Base-by-base conservation (phyloP, 1,284 basidiomycete genomes). In the Athelia psychrophila region DNA sequence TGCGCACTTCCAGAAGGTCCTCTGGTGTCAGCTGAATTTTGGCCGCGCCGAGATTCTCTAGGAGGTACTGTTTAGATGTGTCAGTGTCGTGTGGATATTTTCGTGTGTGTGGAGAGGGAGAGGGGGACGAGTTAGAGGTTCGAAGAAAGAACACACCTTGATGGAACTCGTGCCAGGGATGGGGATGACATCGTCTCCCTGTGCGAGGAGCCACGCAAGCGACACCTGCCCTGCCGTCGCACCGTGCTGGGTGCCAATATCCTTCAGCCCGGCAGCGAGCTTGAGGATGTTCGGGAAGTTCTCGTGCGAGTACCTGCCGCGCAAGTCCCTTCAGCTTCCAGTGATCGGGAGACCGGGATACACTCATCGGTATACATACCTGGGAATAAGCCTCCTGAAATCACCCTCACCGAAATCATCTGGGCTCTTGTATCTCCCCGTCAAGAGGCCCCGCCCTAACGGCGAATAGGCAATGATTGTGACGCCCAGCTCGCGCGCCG, bases 271-370 rank as follows among this genome's bases (percentile, higher is more conserved):
- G 6, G 78, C 69, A 2, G 76, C 79, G 6, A 87, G 62, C 16
- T 73, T 64, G 16, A 84, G 61, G 50, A 86, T 80, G 49, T 80
- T 79, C 1, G 75, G 74, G 59, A 82, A n/a, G n/a, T n/a, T n/a
- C n/a, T n/a, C n/a, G n/a, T n/a, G n/a, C n/a, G n/a, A n/a, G n/a
- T n/a, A n/a, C 61, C 86, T 83, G 57, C 79, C 70, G 18, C 66
- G 59, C 18, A 65, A 66, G 57, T 67, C 76, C 49, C 71, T 71
- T 12, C 33, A 35, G 38, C 22, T 22, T 2, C 19, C 10, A n/a
- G 12, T 38, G 46, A 19, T 6, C 30, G 15, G 9, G 18, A 18
- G 18, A 35, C 18, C 12, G 33, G 47, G 40, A n/a, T 8, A 50
- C 51, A 30, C 48, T 65, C 63, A 56, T 60, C 2, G 64, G 66